Conservation (phyloP, 306 rosid species). For the Oxytropis ochrocephala region DNA sequence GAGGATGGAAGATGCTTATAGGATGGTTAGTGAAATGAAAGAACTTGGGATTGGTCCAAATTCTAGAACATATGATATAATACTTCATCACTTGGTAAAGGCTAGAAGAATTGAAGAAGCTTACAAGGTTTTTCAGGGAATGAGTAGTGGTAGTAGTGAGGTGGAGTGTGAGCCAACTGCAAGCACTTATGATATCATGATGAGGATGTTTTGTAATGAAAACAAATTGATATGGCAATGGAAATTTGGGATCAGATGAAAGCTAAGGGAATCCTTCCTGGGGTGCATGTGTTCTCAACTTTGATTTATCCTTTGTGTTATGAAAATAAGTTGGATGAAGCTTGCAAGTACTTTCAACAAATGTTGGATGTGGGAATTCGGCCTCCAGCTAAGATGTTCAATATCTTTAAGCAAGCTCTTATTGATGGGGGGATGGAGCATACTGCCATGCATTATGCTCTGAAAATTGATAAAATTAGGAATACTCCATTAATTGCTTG, state of each 20-base stretch:
- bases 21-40: conserved; percentile 57
- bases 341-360: conserved; percentile 69
- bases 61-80: conserved; percentile 68
- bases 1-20: conserved; percentile 46
- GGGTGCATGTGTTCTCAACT: conserved; percentile 78
- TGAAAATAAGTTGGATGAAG: conserved; percentile 59
- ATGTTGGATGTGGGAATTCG: conserved; percentile 76
- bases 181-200: conserved; percentile 63
- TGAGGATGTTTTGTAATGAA: conserved; percentile 78
- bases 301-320: conserved; percentile 51
- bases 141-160: conserved; percentile 34
- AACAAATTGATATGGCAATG: conserved; percentile 45
- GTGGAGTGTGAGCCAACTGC: conserved; percentile 57
- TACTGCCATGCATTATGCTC: conserved; percentile 27
- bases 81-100: conserved; percentile 65
- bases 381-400: conserved; percentile 60
- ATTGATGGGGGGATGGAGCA: conserved; percentile 46
- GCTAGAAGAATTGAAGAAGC: conserved; percentile 55
- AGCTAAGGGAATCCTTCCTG: conserved; percentile 60
- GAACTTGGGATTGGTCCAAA: conserved; percentile 56
- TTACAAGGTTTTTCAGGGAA: conserved; percentile 47
- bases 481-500: conserved; percentile 43
- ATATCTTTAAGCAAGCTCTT: conserved; percentile 53
- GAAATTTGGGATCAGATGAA: conserved; percentile 70
- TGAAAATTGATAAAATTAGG: conserved; percentile 53